These are phyloP conservation scores for Secale cereale DNA, from an alignment of 176 grass and related monocot species.

Conservation along the genomic window DNA sequence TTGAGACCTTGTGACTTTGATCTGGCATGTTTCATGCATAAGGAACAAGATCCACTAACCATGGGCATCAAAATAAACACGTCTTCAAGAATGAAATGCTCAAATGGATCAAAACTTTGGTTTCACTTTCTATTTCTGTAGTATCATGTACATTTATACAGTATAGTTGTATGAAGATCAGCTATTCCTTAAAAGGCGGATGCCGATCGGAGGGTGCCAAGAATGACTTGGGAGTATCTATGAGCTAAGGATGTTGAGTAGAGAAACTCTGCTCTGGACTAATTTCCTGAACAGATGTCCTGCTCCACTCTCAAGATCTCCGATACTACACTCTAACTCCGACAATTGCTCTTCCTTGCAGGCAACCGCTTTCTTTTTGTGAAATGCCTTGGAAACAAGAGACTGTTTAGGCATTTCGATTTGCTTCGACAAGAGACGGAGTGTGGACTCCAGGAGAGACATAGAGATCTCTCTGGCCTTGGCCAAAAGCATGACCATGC, in stretches of 20 bases:
- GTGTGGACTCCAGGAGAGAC: too few species aligned
- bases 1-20: not conserved
- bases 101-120: slow-evolving; percentile 8
- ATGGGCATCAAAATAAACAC: not conserved
- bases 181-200: too few species aligned
- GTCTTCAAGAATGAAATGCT: not conserved
- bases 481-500: too few species aligned
- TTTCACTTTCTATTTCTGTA: not conserved
- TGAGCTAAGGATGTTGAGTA: too few species aligned
- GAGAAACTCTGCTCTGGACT: too few species aligned
- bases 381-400: slow-evolving; percentile 2
- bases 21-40: not conserved
- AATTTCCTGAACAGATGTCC: too few species aligned
- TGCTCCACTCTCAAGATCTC: too few species aligned
- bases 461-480: too few species aligned
- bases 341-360: slow-evolving; percentile 17
- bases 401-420: too few species aligned
- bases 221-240: too few species aligned
- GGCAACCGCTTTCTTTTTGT: not conserved
- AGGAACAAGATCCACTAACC: not conserved
- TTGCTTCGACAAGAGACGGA: too few species aligned
- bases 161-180: slow-evolving; percentile 9
- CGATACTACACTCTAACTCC: not conserved
- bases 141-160: not conserved
- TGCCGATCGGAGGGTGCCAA: too few species aligned